Conservation (phyloP, 1,284 basidiomycete species). For the Hortiboletus rubellus region DNA sequence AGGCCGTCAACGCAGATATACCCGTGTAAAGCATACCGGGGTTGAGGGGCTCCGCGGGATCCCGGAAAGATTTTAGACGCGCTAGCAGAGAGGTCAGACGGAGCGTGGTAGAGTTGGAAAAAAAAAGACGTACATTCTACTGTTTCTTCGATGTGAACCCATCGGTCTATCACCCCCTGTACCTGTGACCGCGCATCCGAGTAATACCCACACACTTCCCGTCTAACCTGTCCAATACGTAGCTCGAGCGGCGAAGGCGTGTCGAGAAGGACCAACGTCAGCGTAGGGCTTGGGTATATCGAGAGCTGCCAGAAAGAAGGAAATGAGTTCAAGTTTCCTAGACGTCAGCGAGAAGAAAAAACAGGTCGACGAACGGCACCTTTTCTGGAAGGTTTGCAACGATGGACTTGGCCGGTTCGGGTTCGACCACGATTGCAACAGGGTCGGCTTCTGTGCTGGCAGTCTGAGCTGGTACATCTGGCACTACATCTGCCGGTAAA, state of each 20-base stretch:
- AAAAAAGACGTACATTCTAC: conserved; percentile 72
- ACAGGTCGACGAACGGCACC: conserved; percentile 11
- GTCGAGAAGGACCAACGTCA: conserved; percentile 68
- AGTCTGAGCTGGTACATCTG: background rate
- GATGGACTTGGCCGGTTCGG: conserved; percentile 12
- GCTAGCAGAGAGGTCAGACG: conserved; percentile 42
- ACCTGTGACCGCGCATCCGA: conserved; percentile 60
- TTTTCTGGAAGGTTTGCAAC: conserved; percentile 28
- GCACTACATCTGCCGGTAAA: background rate
- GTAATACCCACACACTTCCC: conserved; percentile 55
- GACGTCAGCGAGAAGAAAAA: too few relatives aligned
- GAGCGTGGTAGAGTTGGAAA: too few relatives aligned
- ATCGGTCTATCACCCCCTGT: conserved; percentile 68
- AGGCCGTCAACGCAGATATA: conserved; percentile 83
- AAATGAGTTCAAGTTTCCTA: too few relatives aligned
- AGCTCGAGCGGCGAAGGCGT: conserved; percentile 70
- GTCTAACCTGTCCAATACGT: conserved; percentile 67
- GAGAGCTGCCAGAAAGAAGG: conserved; percentile 57
- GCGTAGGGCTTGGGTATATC: conserved; percentile 68
- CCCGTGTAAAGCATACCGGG: conserved; percentile 88
- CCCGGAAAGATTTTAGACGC: conserved; percentile 79
- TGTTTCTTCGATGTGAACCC: conserved; percentile 80
- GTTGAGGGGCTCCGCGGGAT: conserved; percentile 78
- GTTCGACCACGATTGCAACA: conserved; percentile 1
- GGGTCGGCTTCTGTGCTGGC: background rate